Percentiles rank a stretch among this genome's conserved stretches.
Conservation (phyloP, 176 grass and related monocot genomes). For the Lolium multiflorum region DNA sequence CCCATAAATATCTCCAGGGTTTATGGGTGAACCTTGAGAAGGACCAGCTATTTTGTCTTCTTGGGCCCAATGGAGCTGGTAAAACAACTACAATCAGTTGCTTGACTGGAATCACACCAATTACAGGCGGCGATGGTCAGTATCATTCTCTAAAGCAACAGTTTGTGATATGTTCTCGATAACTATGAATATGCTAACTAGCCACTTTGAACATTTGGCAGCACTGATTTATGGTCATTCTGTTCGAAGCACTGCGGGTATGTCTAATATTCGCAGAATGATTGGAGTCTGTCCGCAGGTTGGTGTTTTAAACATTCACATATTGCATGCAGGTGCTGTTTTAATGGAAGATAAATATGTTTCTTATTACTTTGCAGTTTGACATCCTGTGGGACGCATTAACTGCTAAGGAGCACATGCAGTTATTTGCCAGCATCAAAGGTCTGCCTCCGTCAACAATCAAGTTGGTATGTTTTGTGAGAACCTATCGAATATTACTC, state of each 20-base stretch:
- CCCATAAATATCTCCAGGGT: slow-evolving; percentile 56
- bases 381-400: slow-evolving; percentile 98
- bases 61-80: slow-evolving; percentile 95
- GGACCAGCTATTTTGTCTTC: slow-evolving; percentile 95
- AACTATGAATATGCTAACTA: slow-evolving; percentile 36
- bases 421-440: slow-evolving; percentile 95
- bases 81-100: slow-evolving; percentile 97
- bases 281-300: slow-evolving; percentile 98
- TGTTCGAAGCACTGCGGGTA: slow-evolving; percentile 76
- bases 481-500: slow-evolving; percentile 6
- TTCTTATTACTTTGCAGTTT: slow-evolving; percentile 63
- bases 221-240: slow-evolving; percentile 89
- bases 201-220: slow-evolving; percentile 45
- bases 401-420: slow-evolving; percentile 84
- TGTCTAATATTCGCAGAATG: slow-evolving; percentile 91
- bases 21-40: slow-evolving; percentile 94
- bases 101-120: slow-evolving; percentile 93
- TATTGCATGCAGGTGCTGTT: slow-evolving; percentile 15
- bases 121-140: slow-evolving; percentile 88
- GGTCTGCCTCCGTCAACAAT: slow-evolving; percentile 79
- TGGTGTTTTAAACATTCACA: slow-evolving; percentile 23
- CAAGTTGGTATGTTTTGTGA: slow-evolving; percentile 62
- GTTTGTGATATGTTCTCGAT: slow-evolving; percentile 5
- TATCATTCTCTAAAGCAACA: slow-evolving; percentile 27
- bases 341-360: slow-evolving; percentile 10